phyloP scores from a whole-genome alignment of 495 filamentous ascomycete genomes.

The Chaetomium cochliodes region DNA sequence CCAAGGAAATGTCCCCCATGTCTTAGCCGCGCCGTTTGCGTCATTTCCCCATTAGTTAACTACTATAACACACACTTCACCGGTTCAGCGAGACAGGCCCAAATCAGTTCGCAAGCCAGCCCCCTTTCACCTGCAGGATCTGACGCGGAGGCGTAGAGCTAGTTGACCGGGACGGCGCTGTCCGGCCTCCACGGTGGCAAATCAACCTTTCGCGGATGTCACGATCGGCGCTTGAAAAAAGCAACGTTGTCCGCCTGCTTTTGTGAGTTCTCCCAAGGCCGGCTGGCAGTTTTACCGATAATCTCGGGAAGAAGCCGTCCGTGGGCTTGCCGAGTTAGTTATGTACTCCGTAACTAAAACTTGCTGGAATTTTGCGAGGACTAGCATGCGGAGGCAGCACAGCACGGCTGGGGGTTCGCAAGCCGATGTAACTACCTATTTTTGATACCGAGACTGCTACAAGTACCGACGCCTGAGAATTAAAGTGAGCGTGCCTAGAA shows the following conservation, averaged over 20 bases:
- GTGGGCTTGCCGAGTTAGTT: too few species aligned
- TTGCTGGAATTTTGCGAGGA: too few species aligned
- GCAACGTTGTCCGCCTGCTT: neutral
- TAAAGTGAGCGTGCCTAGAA: too few species aligned
- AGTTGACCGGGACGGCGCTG: neutral
- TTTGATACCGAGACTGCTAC: too few species aligned
- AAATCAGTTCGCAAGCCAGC: too few species aligned
- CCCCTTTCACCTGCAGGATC: slow-evolving; percentile 11
- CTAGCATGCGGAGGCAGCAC: too few species aligned
- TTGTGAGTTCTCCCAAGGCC: neutral
- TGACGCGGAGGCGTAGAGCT: slow-evolving; percentile 4
- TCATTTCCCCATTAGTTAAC: neutral
- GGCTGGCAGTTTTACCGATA: neutral
- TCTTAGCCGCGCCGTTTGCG: neutral
- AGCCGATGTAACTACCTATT: too few species aligned
- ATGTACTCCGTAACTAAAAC: too few species aligned
- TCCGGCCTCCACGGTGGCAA: slow-evolving; percentile 7
- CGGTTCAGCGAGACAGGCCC: neutral
- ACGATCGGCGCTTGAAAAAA: slow-evolving; percentile 12
- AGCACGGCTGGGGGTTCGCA: too few species aligned
- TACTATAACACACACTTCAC: neutral
- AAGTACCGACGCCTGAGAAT: too few species aligned
- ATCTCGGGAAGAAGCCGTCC: neutral
- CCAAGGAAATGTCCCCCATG: too few species aligned
- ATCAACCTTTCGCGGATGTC: neutral